Percentiles rank a stretch among this genome's conserved stretches.
Conservation (phyloP, 2,329 filamentous ascomycete genomes). For the Exophiala sp. region DNA sequence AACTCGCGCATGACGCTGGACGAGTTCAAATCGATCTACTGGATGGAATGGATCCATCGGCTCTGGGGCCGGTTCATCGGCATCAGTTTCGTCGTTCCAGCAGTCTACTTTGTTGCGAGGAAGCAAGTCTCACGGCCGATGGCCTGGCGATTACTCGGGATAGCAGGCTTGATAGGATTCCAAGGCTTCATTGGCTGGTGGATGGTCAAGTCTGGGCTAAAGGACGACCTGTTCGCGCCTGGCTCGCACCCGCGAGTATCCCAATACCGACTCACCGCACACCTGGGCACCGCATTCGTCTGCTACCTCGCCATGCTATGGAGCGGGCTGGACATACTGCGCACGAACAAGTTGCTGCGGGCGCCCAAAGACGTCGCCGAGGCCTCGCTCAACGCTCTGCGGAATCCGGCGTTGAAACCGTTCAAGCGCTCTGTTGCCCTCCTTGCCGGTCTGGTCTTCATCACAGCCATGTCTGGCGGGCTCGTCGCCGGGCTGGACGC, state of each 20-base stretch:
- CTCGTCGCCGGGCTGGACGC: constrained; percentile 93
- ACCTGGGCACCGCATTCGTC: constrained; percentile 82
- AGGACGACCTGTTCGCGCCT: constrained; percentile 88
- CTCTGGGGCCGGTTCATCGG: constrained; percentile 92
- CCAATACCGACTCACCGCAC: constrained; percentile 86
- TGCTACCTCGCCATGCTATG: constrained; percentile 94
- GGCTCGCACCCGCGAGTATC: constrained; percentile 87
- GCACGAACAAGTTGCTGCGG: constrained; percentile 62
- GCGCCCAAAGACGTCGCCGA: constrained; percentile 53
- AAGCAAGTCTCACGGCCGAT: constrained; percentile 72
- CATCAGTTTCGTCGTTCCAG: constrained; percentile 79
- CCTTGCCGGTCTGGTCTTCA: constrained; percentile 71
- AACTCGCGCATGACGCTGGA: constrained; percentile 88
- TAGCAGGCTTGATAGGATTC: constrained; percentile 83
- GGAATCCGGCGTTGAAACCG: constrained; percentile 59
- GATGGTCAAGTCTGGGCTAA: constrained; percentile 97
- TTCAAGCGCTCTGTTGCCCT: constrained; percentile 69
- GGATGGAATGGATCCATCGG: constrained; percentile 97
- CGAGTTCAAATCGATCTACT: constrained; percentile 99
- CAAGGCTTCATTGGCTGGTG: constrained; percentile 97
- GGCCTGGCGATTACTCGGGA: constrained; percentile 70
- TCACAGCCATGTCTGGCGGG: constrained; percentile 86
- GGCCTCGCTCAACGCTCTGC: constrained; percentile 57
- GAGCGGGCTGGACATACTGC: constrained; percentile 77
- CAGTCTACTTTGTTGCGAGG: constrained; percentile 78